Evolutionary conservation across 148 eudicot species (phyloP).

Genomic region (Rhododendron molle): DNA sequence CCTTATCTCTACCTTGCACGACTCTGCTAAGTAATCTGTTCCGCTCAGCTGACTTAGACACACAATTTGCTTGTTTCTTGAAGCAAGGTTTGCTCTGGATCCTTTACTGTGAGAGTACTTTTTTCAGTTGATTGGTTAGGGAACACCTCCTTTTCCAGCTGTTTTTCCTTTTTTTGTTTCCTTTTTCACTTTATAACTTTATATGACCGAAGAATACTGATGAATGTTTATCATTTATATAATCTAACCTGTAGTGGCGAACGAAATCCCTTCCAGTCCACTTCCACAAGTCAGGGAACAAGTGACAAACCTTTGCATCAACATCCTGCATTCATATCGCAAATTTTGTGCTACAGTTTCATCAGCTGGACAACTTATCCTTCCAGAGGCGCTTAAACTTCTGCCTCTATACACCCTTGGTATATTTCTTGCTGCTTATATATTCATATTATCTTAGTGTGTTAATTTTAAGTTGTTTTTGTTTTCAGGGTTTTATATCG

Average conservation of each 20-base stretch:
- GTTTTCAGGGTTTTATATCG: not conserved
- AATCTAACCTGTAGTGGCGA: slow-evolving; percentile 53
- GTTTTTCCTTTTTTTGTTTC: not conserved
- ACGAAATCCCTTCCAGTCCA: slow-evolving; percentile 61
- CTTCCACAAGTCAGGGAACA: slow-evolving; percentile 81
- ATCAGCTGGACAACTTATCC: slow-evolving; percentile 91
- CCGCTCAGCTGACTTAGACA: slow-evolving; percentile 91
- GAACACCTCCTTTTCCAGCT: not conserved
- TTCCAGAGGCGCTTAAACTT: slow-evolving; percentile 94
- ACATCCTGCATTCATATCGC: slow-evolving; percentile 77
- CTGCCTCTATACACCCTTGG: slow-evolving; percentile 90
- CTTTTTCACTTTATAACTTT: not conserved
- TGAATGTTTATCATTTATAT: slow-evolving; percentile 16
- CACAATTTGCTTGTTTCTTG: slow-evolving; percentile 85
- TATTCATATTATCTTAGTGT: not conserved
- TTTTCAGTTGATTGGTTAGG: not conserved
- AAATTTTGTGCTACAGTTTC: slow-evolving; percentile 90
- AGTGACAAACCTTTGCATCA: slow-evolving; percentile 75
- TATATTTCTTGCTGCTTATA: slow-evolving; percentile 25
- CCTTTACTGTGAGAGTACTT: no score
- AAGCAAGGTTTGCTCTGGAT: slow-evolving; percentile 64
- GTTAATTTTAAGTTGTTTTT: not conserved
- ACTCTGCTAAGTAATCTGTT: slow-evolving; percentile 76
- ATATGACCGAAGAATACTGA: slow-evolving; percentile 11
- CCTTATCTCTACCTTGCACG: slow-evolving; percentile 88